Evolutionary conservation across 257 asterid genomes (phyloP).

Genomic region (Nicotiana tomentosiformis): DNA sequence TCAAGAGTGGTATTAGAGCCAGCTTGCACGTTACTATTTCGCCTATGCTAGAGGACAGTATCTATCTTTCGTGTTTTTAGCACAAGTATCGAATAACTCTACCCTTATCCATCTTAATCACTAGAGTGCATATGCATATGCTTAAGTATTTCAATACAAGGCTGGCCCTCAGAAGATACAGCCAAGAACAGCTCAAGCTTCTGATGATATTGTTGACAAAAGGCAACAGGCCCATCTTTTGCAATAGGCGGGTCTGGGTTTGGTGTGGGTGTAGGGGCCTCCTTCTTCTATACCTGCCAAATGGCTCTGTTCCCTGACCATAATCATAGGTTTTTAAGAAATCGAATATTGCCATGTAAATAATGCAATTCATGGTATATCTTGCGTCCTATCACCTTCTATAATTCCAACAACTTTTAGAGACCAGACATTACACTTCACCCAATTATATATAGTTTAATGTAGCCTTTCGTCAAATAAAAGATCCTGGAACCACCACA

Average conservation of each 20-base stretch:
- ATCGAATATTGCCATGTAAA: neutral
- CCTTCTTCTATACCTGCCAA: neutral
- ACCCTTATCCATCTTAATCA: neutral
- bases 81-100: neutral
- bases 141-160: neutral
- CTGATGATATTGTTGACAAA: slow-evolving; percentile 6
- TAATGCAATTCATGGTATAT: neutral
- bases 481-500: neutral
- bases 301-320: neutral
- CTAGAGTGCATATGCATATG: slow-evolving; percentile 2
- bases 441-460: neutral
- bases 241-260: neutral
- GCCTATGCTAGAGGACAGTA: no score
- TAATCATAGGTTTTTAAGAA: slow-evolving; percentile 19
- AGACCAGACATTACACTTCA: neutral
- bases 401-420: neutral
- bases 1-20: neutral
- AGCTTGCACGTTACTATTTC: no score
- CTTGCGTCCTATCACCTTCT: neutral
- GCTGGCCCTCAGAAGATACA: slow-evolving; percentile 23
- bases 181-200: slow-evolving; percentile 22
- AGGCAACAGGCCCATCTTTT: neutral
- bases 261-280: neutral
- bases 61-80: no score
- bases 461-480: neutral